Conservation (phyloP, 2,329 filamentous ascomycete genomes). For the Trichoderma endophyticum region DNA sequence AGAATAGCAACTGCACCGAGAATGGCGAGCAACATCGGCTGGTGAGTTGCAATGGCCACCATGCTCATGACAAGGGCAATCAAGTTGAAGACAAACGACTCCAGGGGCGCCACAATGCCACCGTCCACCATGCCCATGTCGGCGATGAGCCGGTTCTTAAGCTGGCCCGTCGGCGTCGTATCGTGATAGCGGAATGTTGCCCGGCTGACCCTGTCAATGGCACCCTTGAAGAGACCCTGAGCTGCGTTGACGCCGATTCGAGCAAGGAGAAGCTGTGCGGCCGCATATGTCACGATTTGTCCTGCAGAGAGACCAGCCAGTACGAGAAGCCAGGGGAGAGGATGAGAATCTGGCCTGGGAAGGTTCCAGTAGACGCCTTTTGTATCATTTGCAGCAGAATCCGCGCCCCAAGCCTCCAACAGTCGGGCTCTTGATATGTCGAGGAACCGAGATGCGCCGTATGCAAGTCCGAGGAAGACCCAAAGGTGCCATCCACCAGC, state of each 20-base stretch:
- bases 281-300: constrained; percentile 57
- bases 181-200: constrained; percentile 91
- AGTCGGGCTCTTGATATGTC: constrained; percentile 73
- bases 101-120: constrained; percentile 72
- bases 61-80: constrained; percentile 73
- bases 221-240: constrained; percentile 68
- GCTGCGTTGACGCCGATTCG: constrained; percentile 78
- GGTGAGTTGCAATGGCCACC: constrained; percentile 73
- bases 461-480: constrained; percentile 60
- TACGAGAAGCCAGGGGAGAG: constrained; percentile 69
- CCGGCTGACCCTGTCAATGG: constrained; percentile 69
- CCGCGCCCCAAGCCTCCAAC: constrained; percentile 82
- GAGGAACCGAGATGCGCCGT: constrained; percentile 60
- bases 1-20: constrained; percentile 62
- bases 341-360: constrained; percentile 64
- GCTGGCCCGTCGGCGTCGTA: constrained; percentile 78
- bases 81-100: constrained; percentile 64
- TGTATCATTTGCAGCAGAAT: constrained; percentile 21
- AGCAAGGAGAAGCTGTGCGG: constrained; percentile 66
- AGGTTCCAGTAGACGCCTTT: constrained; percentile 29
- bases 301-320: constrained; percentile 64
- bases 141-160: constrained; percentile 90
- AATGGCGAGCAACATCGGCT: constrained; percentile 72
- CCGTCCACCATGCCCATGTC: constrained; percentile 90
- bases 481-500: constrained; percentile 75